phyloP scores from a whole-genome alignment of 2,329 filamentous ascomycete species.

The Cladophialophora immunda region DNA sequence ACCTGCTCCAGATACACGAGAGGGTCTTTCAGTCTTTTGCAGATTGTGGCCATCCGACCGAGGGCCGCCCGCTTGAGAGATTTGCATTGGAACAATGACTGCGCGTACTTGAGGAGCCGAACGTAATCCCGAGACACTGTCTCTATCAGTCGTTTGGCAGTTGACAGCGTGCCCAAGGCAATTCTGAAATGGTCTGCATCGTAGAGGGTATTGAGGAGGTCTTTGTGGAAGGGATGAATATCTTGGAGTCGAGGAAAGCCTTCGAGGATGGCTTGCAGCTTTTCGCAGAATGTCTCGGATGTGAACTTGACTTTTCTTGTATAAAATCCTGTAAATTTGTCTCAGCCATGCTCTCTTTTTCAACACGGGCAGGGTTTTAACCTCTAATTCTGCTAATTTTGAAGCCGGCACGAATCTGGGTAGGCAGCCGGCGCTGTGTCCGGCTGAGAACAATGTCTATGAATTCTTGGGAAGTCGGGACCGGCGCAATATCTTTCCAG shows the following conservation, averaged over 20 bases:
- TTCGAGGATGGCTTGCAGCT: slow-evolving; percentile 88
- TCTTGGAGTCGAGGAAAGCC: slow-evolving; percentile 92
- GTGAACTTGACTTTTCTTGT: slow-evolving; percentile 99
- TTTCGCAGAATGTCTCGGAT: slow-evolving; percentile 94
- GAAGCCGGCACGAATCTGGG: slow-evolving; percentile 94
- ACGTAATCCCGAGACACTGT: slow-evolving; percentile 96
- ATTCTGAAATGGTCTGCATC: slow-evolving; percentile 98
- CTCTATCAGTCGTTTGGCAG: slow-evolving; percentile 95
- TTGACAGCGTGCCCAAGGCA: slow-evolving; percentile 93
- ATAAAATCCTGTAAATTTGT: slow-evolving; percentile 75
- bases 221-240: slow-evolving; percentile 92
- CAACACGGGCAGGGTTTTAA: slow-evolving; percentile 41
- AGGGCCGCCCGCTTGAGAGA: slow-evolving; percentile 95
- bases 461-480: slow-evolving; percentile 93
- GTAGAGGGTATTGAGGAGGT: slow-evolving; percentile 96
- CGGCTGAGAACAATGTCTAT: slow-evolving; percentile 95
- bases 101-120: slow-evolving; percentile 93
- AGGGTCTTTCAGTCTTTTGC: slow-evolving; percentile 92
- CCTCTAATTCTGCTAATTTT: slow-evolving; percentile 90
- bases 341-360: slow-evolving; percentile 2
- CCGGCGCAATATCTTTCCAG: slow-evolving; percentile 78
- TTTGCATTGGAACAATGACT: slow-evolving; percentile 98
- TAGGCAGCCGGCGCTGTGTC: slow-evolving; percentile 91
- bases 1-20: slow-evolving; percentile 96
- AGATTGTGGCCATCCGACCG: slow-evolving; percentile 97